Percentiles rank a stretch among this genome's conserved stretches.
phyloP scores from a whole-genome alignment of 371 early-diverging fungal genomes.

The Actinomortierella wolfii region DNA sequence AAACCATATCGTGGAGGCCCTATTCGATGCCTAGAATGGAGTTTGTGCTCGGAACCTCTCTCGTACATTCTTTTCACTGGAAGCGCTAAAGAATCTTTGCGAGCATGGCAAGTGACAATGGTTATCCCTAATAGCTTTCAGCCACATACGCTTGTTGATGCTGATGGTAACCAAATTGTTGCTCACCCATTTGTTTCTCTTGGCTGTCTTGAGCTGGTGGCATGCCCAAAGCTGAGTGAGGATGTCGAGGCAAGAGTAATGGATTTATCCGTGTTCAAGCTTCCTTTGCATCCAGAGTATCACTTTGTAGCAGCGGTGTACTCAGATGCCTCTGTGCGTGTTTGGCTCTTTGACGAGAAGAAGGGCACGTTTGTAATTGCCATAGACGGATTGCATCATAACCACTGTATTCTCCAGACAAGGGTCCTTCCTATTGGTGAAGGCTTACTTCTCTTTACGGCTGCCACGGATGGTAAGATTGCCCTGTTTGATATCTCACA shows the following conservation, averaged over 20 bases:
- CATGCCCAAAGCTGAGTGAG: slow-evolving; percentile 45
- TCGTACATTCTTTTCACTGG: slow-evolving; percentile 53
- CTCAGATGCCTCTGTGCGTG: slow-evolving; percentile 63
- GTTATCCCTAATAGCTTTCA: slow-evolving; percentile 46
- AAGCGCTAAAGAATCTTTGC: slow-evolving; percentile 55
- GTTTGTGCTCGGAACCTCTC: slow-evolving; percentile 20
- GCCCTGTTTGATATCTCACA: slow-evolving; percentile 59
- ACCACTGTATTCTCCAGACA: slow-evolving; percentile 62
- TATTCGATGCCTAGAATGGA: slow-evolving; percentile 44
- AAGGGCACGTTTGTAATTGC: slow-evolving; percentile 55
- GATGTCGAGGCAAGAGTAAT: slow-evolving; percentile 63
- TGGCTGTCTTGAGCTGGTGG: slow-evolving; percentile 21
- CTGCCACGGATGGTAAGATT: slow-evolving; percentile 64
- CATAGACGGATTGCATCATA: slow-evolving; percentile 60
- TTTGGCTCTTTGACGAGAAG: slow-evolving; percentile 61
- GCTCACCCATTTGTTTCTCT: slow-evolving; percentile 30
- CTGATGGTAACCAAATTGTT: slow-evolving; percentile 9
- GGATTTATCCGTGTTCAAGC: slow-evolving; percentile 55
- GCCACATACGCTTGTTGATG: slow-evolving; percentile 26
- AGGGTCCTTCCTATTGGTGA: slow-evolving; percentile 47
- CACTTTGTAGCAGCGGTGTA: slow-evolving; percentile 64
- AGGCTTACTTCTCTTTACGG: slow-evolving; percentile 56
- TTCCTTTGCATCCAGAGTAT: slow-evolving; percentile 41
- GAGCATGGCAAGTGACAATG: slow-evolving; percentile 41
- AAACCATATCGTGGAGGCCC: slow-evolving; percentile 38